Conservation (phyloP, 768 basidiomycete genomes). For the Serendipita indica region DNA sequence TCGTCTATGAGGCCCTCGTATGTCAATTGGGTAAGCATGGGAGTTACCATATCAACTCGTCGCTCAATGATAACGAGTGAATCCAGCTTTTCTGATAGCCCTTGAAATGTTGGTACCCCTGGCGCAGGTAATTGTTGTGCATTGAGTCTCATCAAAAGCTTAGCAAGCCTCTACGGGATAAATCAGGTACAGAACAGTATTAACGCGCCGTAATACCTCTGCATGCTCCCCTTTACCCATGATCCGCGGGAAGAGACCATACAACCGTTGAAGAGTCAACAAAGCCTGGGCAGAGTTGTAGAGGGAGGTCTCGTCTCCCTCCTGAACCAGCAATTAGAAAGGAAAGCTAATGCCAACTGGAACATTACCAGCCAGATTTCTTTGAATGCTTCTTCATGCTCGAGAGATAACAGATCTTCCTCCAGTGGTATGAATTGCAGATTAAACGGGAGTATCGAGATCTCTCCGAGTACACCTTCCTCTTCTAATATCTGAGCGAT, state of each 20-base stretch:
- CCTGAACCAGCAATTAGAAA: slow-evolving; percentile 31
- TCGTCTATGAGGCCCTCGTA: slow-evolving; percentile 96
- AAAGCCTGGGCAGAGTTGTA: slow-evolving; percentile 84
- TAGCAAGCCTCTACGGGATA: slow-evolving; percentile 49
- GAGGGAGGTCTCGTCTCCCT: slow-evolving; percentile 81
- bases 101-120: slow-evolving; percentile 27
- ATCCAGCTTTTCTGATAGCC: slow-evolving; percentile 54
- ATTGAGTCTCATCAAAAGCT: slow-evolving; percentile 46
- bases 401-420: slow-evolving; percentile 82
- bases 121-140: slow-evolving; percentile 18
- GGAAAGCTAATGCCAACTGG: background rate
- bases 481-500: slow-evolving; percentile 81
- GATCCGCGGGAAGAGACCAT: slow-evolving; percentile 81
- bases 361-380: slow-evolving; percentile 70
- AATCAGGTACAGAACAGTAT: background rate
- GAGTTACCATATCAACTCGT: slow-evolving; percentile 87
- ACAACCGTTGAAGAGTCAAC: slow-evolving; percentile 64
- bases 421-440: slow-evolving; percentile 90
- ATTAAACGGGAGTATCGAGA: slow-evolving; percentile 74
- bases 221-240: slow-evolving; percentile 87
- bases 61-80: slow-evolving; percentile 81
- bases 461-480: slow-evolving; percentile 94
- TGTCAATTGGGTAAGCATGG: slow-evolving; percentile 86
- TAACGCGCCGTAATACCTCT: slow-evolving; percentile 28
- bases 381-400: slow-evolving; percentile 70